Percentiles rank a stretch among this genome's conserved stretches.
Evolutionary conservation across 2,329 filamentous ascomycete species (phyloP).

Genomic region (Zymoseptoria ardabiliae): DNA sequence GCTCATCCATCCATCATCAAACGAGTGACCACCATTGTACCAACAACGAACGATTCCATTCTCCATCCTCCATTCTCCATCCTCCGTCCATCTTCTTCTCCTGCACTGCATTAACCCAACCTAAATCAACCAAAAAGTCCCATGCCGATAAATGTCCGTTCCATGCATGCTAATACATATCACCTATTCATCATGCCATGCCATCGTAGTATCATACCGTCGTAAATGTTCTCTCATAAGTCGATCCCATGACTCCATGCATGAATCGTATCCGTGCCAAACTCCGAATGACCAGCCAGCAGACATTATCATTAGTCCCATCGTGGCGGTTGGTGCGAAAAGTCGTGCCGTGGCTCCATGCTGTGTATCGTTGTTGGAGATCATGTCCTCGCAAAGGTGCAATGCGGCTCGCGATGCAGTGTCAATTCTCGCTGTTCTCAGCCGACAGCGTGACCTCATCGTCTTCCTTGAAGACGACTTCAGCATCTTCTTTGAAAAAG

Average conservation of each 20-base stretch:
- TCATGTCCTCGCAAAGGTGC: neutral
- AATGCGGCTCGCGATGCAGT: neutral
- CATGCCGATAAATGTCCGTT: neutral
- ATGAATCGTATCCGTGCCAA: neutral
- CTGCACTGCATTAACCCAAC: neutral
- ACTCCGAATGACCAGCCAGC: conserved; percentile 7
- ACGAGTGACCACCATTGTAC: neutral
- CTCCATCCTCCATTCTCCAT: neutral
- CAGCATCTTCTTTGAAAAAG: conserved; percentile 14
- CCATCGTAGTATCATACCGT: neutral
- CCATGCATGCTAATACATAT: conserved; percentile 4
- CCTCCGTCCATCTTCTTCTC: neutral
- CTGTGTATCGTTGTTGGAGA: neutral
- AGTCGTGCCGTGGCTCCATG: neutral
- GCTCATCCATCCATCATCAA: neutral
- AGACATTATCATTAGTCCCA: conserved; percentile 16
- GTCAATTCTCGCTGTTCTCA: conserved; percentile 16
- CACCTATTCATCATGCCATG: neutral
- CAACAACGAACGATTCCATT: neutral
- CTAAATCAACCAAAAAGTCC: conserved; percentile 1
- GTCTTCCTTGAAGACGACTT: conserved; percentile 17
- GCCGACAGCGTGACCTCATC: conserved; percentile 29
- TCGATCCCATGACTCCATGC: neutral
- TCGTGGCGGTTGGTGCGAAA: neutral
- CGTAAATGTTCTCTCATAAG: neutral